Conservation (phyloP, 345 rosid genomes). For the Raphanus raphanistrum region DNA sequence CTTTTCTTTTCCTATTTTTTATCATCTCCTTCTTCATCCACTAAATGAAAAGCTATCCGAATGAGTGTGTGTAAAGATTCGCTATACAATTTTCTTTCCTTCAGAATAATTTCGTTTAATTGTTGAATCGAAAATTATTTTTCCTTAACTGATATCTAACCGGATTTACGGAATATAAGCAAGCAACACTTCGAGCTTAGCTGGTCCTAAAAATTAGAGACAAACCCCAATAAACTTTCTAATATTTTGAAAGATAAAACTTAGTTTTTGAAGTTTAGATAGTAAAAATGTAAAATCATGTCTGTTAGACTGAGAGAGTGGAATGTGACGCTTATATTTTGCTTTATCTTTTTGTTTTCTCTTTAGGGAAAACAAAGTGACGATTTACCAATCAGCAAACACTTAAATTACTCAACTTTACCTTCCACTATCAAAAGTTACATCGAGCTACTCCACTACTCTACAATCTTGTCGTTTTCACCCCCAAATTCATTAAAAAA, state of each 20-base stretch:
- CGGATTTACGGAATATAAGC: not conserved
- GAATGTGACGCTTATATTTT: constrained; percentile 15
- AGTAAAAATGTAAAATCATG: no score
- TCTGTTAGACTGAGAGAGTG: not conserved
- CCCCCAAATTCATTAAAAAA: not conserved
- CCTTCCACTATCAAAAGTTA: constrained; percentile 36
- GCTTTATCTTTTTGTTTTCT: constrained; percentile 25
- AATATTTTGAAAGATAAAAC: not conserved
- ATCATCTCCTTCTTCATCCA: constrained; percentile 22
- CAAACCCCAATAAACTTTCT: not conserved
- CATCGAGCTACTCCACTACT: constrained; percentile 15
- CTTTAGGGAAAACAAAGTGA: constrained; percentile 12
- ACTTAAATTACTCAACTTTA: constrained; percentile 28
- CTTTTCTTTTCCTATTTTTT: not conserved
- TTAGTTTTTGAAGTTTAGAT: not conserved
- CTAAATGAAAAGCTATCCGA: constrained; percentile 7
- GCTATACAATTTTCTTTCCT: not conserved
- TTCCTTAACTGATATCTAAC: not conserved
- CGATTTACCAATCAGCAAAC: constrained; percentile 14
- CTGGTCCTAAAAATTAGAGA: not conserved
- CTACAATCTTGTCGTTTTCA: not conserved
- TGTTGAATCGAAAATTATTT: not conserved
- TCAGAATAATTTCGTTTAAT: not conserved
- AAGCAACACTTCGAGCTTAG: not conserved
- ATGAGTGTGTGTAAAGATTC: not conserved